Base-by-base conservation (phyloP, 73 alveolate species). In the Paramecium primaurelia region DNA sequence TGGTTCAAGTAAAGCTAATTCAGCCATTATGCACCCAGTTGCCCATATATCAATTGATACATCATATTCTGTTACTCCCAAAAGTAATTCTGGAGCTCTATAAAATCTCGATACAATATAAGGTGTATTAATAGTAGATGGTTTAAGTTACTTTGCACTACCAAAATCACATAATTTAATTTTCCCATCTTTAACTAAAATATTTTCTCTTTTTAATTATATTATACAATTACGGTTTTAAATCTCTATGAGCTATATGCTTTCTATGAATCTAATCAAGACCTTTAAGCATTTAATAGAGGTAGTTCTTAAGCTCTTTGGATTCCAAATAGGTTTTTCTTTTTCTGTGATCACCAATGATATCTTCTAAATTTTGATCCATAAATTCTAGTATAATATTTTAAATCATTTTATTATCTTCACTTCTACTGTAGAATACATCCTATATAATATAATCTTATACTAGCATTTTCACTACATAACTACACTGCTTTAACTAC, bases 301-400 rank as follows among this genome's bases (percentile, higher is more conserved):
- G 51, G 18, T 59, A n/a, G 44, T 42, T 60, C 71, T 87, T 87
- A 0, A 68, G 26, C 6, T 40, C 47, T 40, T 60, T 22, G 10
- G 71, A 59, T 36, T 75, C 28, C 34, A 87, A 40, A 12, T 42
- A 28, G 28, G 86, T 88, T 73, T 96, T 95, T 49, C 86, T 80
- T 77, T 91, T 75, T 85, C 95, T 95, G 58, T 77, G 85, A 30
- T 92, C 94, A 16, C 90, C 87, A 51, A 97, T 94, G 86, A 91
- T 86, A 37, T 90, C 93, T 94, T 96, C 99, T 5, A 98, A 95
- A 92, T 93, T 96, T n/a, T 92, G 92, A 28, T 95, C 86, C 92
- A 98, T 96, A 93, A 68, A 97, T 92, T 98, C 99, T 87, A 98
- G 95, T 20, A 98, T 97, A 18, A 98, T 80, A 92, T 97, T 97